Evolutionary conservation across 140 eudicot genomes (phyloP), one percentile per base, ranked within the genome.

Genomic region (Senecio squalidus): DNA sequence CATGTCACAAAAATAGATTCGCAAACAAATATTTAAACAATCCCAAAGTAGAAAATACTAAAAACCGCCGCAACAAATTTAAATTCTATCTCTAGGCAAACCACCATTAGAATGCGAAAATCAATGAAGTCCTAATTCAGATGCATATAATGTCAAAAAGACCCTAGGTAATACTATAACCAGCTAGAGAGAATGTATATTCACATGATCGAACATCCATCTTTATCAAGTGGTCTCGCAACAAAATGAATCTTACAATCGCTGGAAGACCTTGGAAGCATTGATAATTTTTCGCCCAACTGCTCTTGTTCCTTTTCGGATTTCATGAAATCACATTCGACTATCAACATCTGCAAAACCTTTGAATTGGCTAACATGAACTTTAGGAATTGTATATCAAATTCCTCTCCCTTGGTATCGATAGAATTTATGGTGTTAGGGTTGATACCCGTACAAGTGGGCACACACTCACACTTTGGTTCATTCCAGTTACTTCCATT

Each of bases 161-260:
- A n/a, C n/a, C n/a, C n/a, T n/a, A n/a, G n/a, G n/a, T n/a, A n/a
- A n/a, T n/a, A n/a, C n/a, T n/a, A n/a, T n/a, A n/a, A n/a, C n/a
- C n/a, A n/a, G n/a, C n/a, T n/a, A n/a, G n/a, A n/a, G n/a, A n/a
- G n/a, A n/a, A n/a, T n/a, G n/a, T n/a, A n/a, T n/a, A n/a, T n/a
- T n/a, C 46, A 11, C 15, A 0, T 14, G 5, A 2, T 9, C 13
- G 16, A 40, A n/a, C 36, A 30, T 40, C 6, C 17, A 40, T n/a
- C 46, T 9, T 14, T 13, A 33, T 17, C 60, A 9, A 54, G 1
- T 11, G 39, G 9, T 5, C 20, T 43, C 4, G 10, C 41, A 49
- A 8, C 24, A 63, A 63, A 31, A 33, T 33, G 49, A 40, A 63
- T 63, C 59, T 48, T 36, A 63, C 60, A 49, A 49, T 23, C 9